phyloP scores from a whole-genome alignment of 805 yeast species.

The Clavispora carvajalis region DNA sequence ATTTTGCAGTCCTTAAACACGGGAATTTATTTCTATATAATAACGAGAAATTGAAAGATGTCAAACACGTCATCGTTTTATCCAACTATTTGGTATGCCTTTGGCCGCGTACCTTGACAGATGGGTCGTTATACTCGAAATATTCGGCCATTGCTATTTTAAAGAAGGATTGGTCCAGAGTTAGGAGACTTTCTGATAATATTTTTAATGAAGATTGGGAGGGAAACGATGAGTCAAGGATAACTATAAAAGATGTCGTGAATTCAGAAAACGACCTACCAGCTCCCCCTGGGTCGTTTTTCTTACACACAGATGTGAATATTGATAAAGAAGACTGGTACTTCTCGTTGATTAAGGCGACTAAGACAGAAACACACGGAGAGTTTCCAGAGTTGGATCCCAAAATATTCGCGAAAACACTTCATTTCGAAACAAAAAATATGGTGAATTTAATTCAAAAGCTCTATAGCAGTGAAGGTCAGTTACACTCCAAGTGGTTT shows the following conservation, averaged over 20 bases:
- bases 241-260: slow-evolving; percentile 23
- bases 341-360: slow-evolving; percentile 74
- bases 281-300: slow-evolving; percentile 43
- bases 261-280: slow-evolving; percentile 15
- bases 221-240: slow-evolving; percentile 8
- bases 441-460: slow-evolving; percentile 70
- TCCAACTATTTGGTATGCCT: slow-evolving; percentile 64
- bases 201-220: slow-evolving; percentile 5
- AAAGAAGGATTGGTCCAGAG: slow-evolving; percentile 36
- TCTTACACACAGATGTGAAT: slow-evolving; percentile 71
- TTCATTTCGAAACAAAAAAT: slow-evolving; percentile 66
- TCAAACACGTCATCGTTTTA: slow-evolving; percentile 74
- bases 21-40: slow-evolving; percentile 85
- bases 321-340: slow-evolving; percentile 92
- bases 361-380: slow-evolving; percentile 39
- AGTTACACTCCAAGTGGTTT: slow-evolving; percentile 80
- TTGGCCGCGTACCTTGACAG: slow-evolving; percentile 79
- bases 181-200: slow-evolving; percentile 17
- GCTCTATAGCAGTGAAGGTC: slow-evolving; percentile 77
- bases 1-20: slow-evolving; percentile 70
- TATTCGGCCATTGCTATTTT: slow-evolving; percentile 73
- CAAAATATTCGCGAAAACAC: slow-evolving; percentile 59
- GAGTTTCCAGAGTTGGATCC: slow-evolving; percentile 35
- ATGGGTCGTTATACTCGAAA: slow-evolving; percentile 76
- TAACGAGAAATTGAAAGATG: slow-evolving; percentile 59